A percentile compares a stretch with the other conserved stretches of the same genome.
These are phyloP conservation scores for Monilinia vaccinii-corymbosi DNA, from an alignment of 2,329 filamentous ascomycete genomes.

Conservation along the genomic window DNA sequence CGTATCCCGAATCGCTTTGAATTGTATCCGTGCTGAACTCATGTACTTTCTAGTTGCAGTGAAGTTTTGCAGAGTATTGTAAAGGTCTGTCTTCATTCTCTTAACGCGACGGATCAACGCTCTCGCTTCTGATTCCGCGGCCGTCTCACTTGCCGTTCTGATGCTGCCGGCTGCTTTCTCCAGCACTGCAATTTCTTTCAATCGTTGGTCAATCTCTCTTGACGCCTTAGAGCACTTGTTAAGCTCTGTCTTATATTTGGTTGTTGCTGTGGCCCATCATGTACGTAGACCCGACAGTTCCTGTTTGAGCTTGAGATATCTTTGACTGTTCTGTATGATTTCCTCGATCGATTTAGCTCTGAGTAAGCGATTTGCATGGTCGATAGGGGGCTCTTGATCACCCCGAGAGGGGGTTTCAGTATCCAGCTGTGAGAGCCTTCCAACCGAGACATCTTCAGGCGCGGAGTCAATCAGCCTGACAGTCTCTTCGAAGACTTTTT, in stretches of 20 bases:
- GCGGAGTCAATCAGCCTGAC: background rate
- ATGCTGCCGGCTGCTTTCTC: background rate
- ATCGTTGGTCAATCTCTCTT: background rate
- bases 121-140: background rate
- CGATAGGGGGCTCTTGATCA: background rate
- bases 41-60: background rate
- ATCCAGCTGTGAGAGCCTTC: background rate
- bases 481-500: background rate
- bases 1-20: background rate
- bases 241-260: background rate
- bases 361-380: too few relatives aligned
- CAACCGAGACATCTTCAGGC: rapidly evolving
- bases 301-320: background rate
- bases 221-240: background rate
- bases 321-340: too few relatives aligned
- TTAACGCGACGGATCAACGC: background rate
- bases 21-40: background rate
- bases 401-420: background rate
- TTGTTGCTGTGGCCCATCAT: background rate
- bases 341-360: background rate
- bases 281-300: background rate
- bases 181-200: background rate
- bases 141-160: background rate
- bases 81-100: background rate
- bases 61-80: background rate